Conservation (phyloP, 805 yeast genomes). For the Cyberlindnera saturnus region DNA sequence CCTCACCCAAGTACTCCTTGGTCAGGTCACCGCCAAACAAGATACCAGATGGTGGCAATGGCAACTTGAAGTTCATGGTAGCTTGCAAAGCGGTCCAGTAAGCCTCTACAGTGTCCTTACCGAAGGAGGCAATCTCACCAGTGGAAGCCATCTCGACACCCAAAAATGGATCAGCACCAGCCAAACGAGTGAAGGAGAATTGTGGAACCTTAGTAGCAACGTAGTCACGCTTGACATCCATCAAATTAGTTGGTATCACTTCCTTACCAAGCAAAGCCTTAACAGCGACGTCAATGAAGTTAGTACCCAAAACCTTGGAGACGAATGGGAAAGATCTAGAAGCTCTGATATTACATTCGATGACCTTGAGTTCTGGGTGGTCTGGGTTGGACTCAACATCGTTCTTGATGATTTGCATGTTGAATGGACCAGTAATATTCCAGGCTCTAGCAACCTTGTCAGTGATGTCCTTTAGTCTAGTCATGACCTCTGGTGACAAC, state of each 20-base stretch:
- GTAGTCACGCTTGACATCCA: conserved; percentile 67
- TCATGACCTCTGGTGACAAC: conserved; percentile 58
- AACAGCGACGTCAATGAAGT: conserved; percentile 93
- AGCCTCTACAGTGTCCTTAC: conserved; percentile 77
- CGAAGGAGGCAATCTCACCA: conserved; percentile 98
- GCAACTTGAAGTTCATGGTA: conserved; percentile 94
- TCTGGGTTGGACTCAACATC: conserved; percentile 53
- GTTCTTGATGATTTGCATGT: conserved; percentile 92
- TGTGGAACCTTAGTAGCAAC: conserved; percentile 98
- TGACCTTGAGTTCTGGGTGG: conserved; percentile 76
- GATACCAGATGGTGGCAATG: conserved; percentile 83
- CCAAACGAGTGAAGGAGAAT: conserved; percentile 95
- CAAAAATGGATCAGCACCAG: conserved; percentile 98
- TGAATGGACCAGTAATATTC: conserved; percentile 96
- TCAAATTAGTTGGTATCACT: conserved; percentile 72
- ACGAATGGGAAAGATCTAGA: conserved; percentile 99
- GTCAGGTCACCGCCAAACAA: conserved; percentile 91
- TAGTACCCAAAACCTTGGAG: conserved; percentile 90
- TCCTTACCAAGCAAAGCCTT: conserved; percentile 70
- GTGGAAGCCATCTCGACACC: conserved; percentile 99
- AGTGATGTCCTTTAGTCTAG: conserved; percentile 78
- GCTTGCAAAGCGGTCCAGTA: conserved; percentile 98
- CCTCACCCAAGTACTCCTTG: conserved; percentile 62
- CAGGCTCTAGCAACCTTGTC: conserved; percentile 92
- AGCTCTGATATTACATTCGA: conserved; percentile 98